These are phyloP conservation scores for Alternaria metachromatica DNA, from an alignment of 2,329 filamentous ascomycete species.

Conservation along the genomic window DNA sequence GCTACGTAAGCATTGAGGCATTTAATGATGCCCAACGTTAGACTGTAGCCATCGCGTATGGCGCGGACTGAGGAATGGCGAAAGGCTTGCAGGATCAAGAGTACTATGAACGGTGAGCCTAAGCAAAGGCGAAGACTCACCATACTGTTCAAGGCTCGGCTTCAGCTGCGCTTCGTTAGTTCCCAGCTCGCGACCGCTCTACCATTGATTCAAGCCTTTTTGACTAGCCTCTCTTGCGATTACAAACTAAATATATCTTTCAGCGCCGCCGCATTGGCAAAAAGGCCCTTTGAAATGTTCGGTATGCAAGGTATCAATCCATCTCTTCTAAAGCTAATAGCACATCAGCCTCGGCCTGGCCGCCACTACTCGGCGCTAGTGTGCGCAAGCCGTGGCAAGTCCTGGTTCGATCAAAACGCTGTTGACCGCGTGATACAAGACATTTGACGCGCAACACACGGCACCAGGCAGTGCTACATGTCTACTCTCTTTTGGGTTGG, in stretches of 20 bases:
- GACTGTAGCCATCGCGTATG: not conserved
- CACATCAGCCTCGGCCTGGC: not conserved
- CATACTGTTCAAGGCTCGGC: not conserved
- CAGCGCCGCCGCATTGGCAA: not conserved
- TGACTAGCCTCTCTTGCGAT: not conserved
- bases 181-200: not conserved
- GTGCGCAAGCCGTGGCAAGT: not conserved
- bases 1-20: not conserved
- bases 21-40: not conserved
- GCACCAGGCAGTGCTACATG: not conserved
- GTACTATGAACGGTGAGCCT: not conserved
- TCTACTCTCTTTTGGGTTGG: not conserved
- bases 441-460: conserved; percentile 14
- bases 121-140: not conserved
- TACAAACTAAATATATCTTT: not conserved
- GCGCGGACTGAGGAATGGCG: not conserved
- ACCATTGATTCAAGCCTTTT: not conserved
- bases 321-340: not conserved
- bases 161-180: not conserved
- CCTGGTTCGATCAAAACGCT: not conserved
- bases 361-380: not conserved
- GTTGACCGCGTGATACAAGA: conserved; percentile 2
- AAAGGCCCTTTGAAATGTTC: not conserved
- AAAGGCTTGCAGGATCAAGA: not conserved
- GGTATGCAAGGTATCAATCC: not conserved